These are phyloP conservation scores for Quercus variabilis DNA, from an alignment of 306 rosid genomes.

Conservation along the genomic window DNA sequence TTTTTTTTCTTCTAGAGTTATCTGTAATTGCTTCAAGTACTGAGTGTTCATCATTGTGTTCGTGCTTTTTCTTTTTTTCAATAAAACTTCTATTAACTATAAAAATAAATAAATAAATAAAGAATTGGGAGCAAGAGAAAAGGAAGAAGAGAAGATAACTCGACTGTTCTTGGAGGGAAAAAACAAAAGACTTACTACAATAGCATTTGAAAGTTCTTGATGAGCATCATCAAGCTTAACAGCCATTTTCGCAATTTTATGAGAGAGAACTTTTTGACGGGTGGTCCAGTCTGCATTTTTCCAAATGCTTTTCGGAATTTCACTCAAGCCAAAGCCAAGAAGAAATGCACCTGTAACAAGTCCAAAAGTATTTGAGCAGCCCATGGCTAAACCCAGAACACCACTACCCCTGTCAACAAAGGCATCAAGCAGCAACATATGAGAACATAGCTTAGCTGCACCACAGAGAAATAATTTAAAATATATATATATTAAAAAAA, in stretches of 20 bases:
- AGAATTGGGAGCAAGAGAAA: not conserved
- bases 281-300: constrained; percentile 86
- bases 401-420: constrained; percentile 54
- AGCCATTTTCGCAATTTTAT: constrained; percentile 96
- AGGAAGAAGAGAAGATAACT: not conserved
- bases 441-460: not conserved
- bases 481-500: not conserved
- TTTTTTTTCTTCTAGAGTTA: too few species aligned
- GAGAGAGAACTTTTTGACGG: constrained; percentile 92
- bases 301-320: constrained; percentile 91
- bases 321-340: constrained; percentile 96
- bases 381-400: constrained; percentile 93
- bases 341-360: constrained; percentile 98
- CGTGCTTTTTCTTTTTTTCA: too few species aligned
- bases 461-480: not conserved
- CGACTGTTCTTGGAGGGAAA: not conserved
- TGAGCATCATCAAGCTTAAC: constrained; percentile 94
- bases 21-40: too few species aligned
- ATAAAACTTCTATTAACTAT: too few species aligned
- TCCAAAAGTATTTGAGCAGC: constrained; percentile 95
- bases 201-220: constrained; percentile 92
- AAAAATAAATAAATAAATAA: too few species aligned
- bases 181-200: constrained; percentile 57
- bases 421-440: constrained; percentile 18
- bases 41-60: too few species aligned